Conservation (phyloP, 805 yeast genomes). For the Yamadazyma endophytica region DNA sequence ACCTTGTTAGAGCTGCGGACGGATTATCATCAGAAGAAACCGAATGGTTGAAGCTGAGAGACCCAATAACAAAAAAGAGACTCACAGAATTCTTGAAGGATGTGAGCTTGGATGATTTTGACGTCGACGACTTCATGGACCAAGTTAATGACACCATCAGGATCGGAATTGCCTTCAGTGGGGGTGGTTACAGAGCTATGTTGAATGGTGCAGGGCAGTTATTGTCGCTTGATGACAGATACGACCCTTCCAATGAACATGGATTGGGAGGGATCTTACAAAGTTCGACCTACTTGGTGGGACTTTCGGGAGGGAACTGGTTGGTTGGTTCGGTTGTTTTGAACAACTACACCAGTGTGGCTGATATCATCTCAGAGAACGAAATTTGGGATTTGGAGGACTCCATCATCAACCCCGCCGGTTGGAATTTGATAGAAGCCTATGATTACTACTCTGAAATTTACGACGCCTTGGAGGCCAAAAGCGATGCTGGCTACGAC, state of each 20-base stretch:
- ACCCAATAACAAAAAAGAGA: constrained; percentile 41
- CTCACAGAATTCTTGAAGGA: constrained; percentile 43
- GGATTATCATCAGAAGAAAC: constrained; percentile 43
- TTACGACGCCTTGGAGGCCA: constrained; percentile 23
- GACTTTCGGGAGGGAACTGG: constrained; percentile 62
- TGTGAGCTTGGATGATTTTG: constrained; percentile 45
- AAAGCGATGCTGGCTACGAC: constrained; percentile 35
- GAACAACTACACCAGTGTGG: constrained; percentile 55
- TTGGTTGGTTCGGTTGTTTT: constrained; percentile 63
- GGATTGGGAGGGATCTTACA: constrained; percentile 80
- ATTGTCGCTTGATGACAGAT: constrained; percentile 73
- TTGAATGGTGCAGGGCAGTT: constrained; percentile 80
- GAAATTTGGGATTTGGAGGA: constrained; percentile 39
- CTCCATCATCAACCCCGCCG: constrained; percentile 71
- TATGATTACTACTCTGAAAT: constrained; percentile 44
- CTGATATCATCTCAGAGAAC: constrained; percentile 23
- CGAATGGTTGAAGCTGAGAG: constrained; percentile 50
- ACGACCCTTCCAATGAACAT: constrained; percentile 43
- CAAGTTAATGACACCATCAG: constrained; percentile 23
- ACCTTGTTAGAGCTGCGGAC: constrained; percentile 45
- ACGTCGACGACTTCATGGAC: constrained; percentile 36
- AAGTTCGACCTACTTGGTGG: constrained; percentile 68
- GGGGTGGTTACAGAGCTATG: constrained; percentile 91
- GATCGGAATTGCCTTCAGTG: constrained; percentile 33
- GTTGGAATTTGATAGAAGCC: constrained; percentile 59